Evolutionary conservation across 106 monocot genomes (phyloP), one percentile per base, ranked within the genome.

Genomic region (Phalaenopsis equestris): DNA sequence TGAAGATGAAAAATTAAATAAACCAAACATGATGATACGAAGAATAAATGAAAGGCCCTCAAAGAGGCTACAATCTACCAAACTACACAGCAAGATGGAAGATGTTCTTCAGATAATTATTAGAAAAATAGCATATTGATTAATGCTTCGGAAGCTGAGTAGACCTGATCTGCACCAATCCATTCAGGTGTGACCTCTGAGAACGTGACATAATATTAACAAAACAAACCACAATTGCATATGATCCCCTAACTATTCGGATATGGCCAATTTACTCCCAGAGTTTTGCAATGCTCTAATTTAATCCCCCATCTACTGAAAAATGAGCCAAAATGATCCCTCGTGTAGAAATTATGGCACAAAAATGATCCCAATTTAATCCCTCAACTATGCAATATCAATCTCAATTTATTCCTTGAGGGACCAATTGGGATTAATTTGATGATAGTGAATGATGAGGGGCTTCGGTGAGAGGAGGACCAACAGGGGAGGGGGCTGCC

Each of bases 1-100:
- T 30, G 81, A 68, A 11, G 36, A 55, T 84, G 43, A 41, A 74
- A 65, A 75, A 57, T 77, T 70, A 42, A 74, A 14, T 45, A 74
- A 74, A 43, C 42, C 38, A 74, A 74, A 18, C 74, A 5, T 45
- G 43, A 45, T 36, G 41, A 43, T 19, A 74, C 45, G 43, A 74
- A 45, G 43, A 74, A 74, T 17, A 42, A 74, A 74, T 74, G 74
- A 74, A 74, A 18, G 74, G 43, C 37, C 70, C 14, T 70, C 38
- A 37, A 21, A 10, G 70, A 70, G 37, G 38, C 38, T 15, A 38
- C 37, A 70, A 6, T 64, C 64, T 64, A 64, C n/a, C 23, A 64
- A 64, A 64, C 64, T 64, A 21, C 12, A 64, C 23, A 58, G 9
- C 21, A 64, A 64, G 4, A 23, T 64, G 64, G n/a, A 56, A 56